phyloP scores from a whole-genome alignment of 257 asterid genomes.

The Galeopsis tetrahit region DNA sequence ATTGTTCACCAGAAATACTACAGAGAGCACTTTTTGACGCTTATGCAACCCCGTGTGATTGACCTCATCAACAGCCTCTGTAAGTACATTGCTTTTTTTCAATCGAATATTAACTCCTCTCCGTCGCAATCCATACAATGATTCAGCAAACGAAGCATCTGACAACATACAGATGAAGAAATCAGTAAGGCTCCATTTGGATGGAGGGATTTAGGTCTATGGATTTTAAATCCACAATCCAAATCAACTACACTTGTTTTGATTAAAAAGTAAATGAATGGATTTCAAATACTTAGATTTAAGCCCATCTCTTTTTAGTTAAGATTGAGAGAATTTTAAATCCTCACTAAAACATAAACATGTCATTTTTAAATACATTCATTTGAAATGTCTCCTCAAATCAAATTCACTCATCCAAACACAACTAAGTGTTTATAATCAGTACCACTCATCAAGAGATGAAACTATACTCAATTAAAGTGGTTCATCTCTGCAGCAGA shows the following conservation, averaged over 20 bases:
- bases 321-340: too few species aligned
- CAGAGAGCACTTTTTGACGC: conserved; percentile 88
- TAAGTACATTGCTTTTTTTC: conserved; percentile 41
- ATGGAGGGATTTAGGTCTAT: too few species aligned
- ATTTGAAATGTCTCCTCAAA: too few species aligned
- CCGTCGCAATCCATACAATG: conserved; percentile 86
- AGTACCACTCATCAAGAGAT: conserved; percentile 8
- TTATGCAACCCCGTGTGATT: conserved; percentile 70
- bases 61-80: conserved; percentile 50
- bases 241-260: too few species aligned
- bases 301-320: too few species aligned
- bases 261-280: too few species aligned
- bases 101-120: conserved; percentile 70
- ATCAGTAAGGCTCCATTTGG: conserved; percentile 19
- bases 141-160: conserved; percentile 98
- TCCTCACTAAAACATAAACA: too few species aligned
- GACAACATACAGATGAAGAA: conserved; percentile 32
- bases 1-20: conserved; percentile 71
- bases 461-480: background rate
- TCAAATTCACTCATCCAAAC: too few species aligned
- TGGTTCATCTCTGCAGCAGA: conserved; percentile 23
- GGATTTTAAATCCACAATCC: too few species aligned
- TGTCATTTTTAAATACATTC: too few species aligned
- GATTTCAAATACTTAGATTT: too few species aligned
- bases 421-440: background rate